These are phyloP conservation scores for Saccharomycopsis microspora DNA, from an alignment of 805 yeast species.

Conservation along the genomic window DNA sequence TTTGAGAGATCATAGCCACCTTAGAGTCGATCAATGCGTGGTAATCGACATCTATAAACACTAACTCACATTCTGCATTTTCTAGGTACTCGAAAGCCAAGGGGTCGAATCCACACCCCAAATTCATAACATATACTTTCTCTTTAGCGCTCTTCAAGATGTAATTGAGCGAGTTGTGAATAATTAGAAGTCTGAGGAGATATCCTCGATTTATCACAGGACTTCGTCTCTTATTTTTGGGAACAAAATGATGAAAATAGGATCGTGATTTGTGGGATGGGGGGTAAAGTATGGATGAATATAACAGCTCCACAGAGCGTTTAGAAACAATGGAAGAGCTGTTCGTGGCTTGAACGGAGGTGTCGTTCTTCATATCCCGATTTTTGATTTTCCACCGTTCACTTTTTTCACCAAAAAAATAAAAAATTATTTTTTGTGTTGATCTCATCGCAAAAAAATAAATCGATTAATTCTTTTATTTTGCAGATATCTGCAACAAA, in stretches of 20 bases:
- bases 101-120: slow-evolving; percentile 75
- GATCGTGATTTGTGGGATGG: slow-evolving; percentile 17
- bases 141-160: slow-evolving; percentile 27
- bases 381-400: too few species aligned
- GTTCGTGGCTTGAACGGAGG: slow-evolving; percentile 72
- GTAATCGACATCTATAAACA: slow-evolving; percentile 65
- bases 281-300: slow-evolving; percentile 23
- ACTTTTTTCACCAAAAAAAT: too few species aligned
- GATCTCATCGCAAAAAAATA: too few species aligned
- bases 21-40: slow-evolving; percentile 55
- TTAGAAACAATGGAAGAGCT: slow-evolving; percentile 77
- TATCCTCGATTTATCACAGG: slow-evolving; percentile 79
- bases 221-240: slow-evolving; percentile 53
- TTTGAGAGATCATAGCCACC: slow-evolving; percentile 34
- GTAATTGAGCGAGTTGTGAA: slow-evolving; percentile 37
- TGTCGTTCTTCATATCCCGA: not conserved
- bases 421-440: too few species aligned
- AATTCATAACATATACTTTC: slow-evolving; percentile 38
- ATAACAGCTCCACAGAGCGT: slow-evolving; percentile 64
- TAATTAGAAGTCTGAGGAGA: slow-evolving; percentile 70
- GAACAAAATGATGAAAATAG: slow-evolving; percentile 61
- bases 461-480: too few species aligned
- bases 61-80: slow-evolving; percentile 18
- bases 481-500: too few species aligned
- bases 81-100: slow-evolving; percentile 38